Conservation (phyloP, 2,329 filamentous ascomycete species). For the Fusarium sp. region DNA sequence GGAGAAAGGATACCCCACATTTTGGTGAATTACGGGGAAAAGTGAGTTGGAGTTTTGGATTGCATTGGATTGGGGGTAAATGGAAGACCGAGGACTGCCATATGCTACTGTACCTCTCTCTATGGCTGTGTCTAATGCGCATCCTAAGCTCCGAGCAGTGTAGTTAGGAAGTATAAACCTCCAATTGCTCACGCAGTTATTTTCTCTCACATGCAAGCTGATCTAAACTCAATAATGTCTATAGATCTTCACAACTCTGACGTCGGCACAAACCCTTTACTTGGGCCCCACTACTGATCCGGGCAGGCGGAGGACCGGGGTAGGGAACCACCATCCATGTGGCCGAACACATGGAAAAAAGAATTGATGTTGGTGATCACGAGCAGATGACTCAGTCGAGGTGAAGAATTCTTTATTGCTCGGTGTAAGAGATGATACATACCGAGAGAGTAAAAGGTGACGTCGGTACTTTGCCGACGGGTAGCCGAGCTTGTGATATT, state of each 20-base stretch:
- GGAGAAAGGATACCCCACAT: conserved; percentile 37
- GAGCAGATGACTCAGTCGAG: conserved; percentile 14
- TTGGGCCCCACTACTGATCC: conserved; percentile 38
- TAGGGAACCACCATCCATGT: conserved; percentile 41
- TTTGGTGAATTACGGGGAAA: conserved; percentile 21
- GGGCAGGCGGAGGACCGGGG: conserved; percentile 47
- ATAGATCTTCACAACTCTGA: conserved; percentile 23
- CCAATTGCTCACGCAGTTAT: not conserved
- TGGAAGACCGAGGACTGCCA: conserved; percentile 2
- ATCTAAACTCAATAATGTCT: not conserved
- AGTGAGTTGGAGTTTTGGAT: conserved; percentile 27
- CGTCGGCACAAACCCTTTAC: conserved; percentile 21
- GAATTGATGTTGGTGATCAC: conserved; percentile 13
- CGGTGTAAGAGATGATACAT: conserved; percentile 12
- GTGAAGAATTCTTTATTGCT: not conserved
- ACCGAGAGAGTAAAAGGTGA: conserved; percentile 27
- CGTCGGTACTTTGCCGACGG: conserved; percentile 57
- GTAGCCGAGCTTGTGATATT: conserved; percentile 70
- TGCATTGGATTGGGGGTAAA: conserved; percentile 30
- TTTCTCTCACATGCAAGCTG: conserved; percentile 29
- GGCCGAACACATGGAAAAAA: conserved; percentile 34
- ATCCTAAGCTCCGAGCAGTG: not conserved
- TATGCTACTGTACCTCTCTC: too few species aligned
- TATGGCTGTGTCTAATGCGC: not conserved
- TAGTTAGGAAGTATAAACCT: not conserved